phyloP scores from a whole-genome alignment of 441 rosid species.

The Manihot esculenta region DNA sequence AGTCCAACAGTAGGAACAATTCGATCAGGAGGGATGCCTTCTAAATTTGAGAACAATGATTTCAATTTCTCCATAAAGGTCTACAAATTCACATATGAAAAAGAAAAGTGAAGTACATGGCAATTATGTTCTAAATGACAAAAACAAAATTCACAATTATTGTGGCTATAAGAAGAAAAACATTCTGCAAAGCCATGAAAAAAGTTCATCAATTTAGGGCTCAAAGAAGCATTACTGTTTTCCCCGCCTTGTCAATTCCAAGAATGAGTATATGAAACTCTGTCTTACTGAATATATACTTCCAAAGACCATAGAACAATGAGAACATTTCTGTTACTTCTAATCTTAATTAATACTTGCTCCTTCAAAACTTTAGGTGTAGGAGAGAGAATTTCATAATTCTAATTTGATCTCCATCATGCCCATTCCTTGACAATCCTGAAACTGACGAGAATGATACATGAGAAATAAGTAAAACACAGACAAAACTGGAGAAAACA shows the following conservation, averaged over 20 bases:
- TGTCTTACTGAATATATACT: conserved; percentile 75
- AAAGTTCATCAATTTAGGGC: conserved; percentile 1
- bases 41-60: conserved; percentile 66
- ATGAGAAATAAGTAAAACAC: neutral
- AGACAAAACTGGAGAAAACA: neutral
- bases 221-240: conserved; percentile 57
- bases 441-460: conserved; percentile 3
- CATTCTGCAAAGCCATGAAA: neutral
- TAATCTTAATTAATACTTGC: conserved; percentile 14
- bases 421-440: conserved; percentile 25
- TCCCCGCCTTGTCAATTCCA: conserved; percentile 96
- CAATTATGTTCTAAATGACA: conserved; percentile 6
- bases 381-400: conserved; percentile 21
- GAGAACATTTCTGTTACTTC: conserved; percentile 77
- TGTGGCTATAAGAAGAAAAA: neutral
- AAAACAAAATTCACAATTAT: neutral
- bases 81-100: conserved; percentile 36
- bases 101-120: conserved; percentile 9
- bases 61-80: conserved; percentile 92
- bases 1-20: conserved; percentile 98
- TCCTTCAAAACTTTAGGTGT: conserved; percentile 24
- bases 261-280: conserved; percentile 96
- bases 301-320: conserved; percentile 89
- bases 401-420: conserved; percentile 13
- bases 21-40: conserved; percentile 96